Percentiles rank a stretch among this genome's conserved stretches.
Evolutionary conservation across 306 rosid genomes (phyloP).

Genomic region (Quercus berberidifolia): DNA sequence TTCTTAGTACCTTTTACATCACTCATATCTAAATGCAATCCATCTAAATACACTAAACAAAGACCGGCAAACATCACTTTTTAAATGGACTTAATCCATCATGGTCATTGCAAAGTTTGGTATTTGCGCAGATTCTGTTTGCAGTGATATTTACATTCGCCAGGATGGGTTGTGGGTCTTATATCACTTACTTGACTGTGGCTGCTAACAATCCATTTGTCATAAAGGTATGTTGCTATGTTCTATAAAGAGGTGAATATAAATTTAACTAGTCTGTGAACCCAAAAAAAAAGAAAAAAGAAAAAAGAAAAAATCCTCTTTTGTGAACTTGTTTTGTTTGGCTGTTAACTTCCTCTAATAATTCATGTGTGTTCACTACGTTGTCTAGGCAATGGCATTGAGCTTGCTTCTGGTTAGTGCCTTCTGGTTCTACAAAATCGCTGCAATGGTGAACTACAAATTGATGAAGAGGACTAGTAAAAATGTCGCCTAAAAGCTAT

Average conservation of each 20-base stretch:
- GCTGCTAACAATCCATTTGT: conserved; percentile 57
- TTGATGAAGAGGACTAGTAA: conserved; percentile 34
- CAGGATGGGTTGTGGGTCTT: conserved; percentile 77
- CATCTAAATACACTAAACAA: no score
- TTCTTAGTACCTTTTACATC: no score
- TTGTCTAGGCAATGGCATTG: conserved; percentile 60
- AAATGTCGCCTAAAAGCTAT: conserved; percentile 1
- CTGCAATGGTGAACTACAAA: conserved; percentile 69
- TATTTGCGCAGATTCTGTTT: conserved; percentile 53
- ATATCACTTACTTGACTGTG: conserved; percentile 53
- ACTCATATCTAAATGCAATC: no score
- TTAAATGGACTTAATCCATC: no score
- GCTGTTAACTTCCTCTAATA: not conserved
- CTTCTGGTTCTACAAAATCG: conserved; percentile 92
- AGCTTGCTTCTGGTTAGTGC: conserved; percentile 83
- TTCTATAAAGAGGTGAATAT: not conserved
- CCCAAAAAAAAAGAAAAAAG: no score
- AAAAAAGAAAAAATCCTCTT: no score
- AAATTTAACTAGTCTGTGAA: not conserved
- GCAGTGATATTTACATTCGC: conserved; percentile 70
- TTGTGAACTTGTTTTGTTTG: not conserved
- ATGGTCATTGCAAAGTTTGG: not conserved
- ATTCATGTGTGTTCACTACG: not conserved
- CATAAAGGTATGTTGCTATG: conserved; percentile 53
- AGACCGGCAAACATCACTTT: no score